Base-by-base conservation (phyloP, 1,284 basidiomycete genomes). In the Taiwanofungus camphoratus region DNA sequence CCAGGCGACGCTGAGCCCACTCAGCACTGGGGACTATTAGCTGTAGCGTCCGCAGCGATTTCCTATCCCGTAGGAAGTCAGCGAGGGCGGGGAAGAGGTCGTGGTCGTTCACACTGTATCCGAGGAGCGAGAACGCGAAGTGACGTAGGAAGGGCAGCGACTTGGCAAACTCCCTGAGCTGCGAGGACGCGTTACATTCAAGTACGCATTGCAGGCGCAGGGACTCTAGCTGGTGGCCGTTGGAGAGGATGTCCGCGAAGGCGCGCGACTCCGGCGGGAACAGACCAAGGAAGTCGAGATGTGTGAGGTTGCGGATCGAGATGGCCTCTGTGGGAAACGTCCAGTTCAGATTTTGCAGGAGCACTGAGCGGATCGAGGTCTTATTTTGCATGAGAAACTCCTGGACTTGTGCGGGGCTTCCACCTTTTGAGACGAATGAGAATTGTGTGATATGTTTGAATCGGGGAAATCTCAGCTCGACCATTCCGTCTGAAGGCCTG, bases 71-170 rank as follows among this genome's bases (percentile, higher is more conserved):
- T 21, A 86, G 62, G 57, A 86, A 84, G 26, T 79, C 79, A 3
- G 77, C 70, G 35, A 86, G 70, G 5, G 82, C 72, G 3, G 79
- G 80, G 65, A 84, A 82, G 3, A 86, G 66, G 50, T 79, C 79
- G 13, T 70, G 64, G 54, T 84, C 82, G 21, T 64, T 58, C 13
- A 71, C 64, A 23, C 73, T 63, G 46, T 73, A 67, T 26, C 69
- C 68, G 5, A 76, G 56, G 21, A 82, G 70, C 7, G 67, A 65
- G 54, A 86, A 71, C 1, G 74, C 66, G 52, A 86, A 83, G 55
- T 81, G 73, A 3, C 73, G 70, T 4, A 86, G 69, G 64, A 82
- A 79, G 6, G 79, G 80, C 1, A 86, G 62, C 2, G 63, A 54
- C 19, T 45, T 62, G 2, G 64, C 51, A 45, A 67, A 57, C 30